These are phyloP conservation scores for Hypericum perforatum DNA, from an alignment of 345 rosid species.

Conservation along the genomic window DNA sequence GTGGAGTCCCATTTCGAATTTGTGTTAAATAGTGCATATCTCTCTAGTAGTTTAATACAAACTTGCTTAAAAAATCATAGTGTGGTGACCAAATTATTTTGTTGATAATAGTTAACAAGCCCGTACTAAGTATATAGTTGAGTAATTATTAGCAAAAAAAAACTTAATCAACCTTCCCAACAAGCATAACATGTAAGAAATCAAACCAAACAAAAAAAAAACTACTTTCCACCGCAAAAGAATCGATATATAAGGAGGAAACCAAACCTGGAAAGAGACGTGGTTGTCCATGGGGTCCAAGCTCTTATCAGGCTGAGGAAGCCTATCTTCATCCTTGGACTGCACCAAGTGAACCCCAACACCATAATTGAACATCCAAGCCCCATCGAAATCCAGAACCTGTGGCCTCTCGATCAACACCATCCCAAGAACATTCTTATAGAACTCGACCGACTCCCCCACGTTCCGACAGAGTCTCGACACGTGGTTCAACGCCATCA, in stretches of 20 bases:
- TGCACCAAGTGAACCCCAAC: conserved; percentile 58
- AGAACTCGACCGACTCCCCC: conserved; percentile 41
- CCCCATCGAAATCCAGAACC: conserved; percentile 44
- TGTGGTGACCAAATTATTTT: too few relatives aligned
- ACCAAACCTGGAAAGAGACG: conserved; percentile 52
- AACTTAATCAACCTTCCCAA: too few relatives aligned
- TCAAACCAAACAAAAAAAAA: background rate
- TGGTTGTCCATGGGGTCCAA: conserved; percentile 66
- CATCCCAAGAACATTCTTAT: conserved; percentile 52
- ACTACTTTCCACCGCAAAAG: background rate
- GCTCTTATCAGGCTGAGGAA: conserved; percentile 22
- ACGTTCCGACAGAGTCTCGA: conserved; percentile 59
- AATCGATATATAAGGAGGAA: background rate
- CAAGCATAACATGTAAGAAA: background rate
- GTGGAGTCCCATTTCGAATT: too few relatives aligned
- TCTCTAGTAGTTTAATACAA: too few relatives aligned
- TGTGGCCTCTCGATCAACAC: conserved; percentile 43
- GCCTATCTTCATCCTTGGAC: conserved; percentile 29
- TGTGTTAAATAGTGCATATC: too few relatives aligned
- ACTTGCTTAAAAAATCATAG: too few relatives aligned
- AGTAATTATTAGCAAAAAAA: too few relatives aligned
- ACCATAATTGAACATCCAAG: conserved; percentile 74
- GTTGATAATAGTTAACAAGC: too few relatives aligned
- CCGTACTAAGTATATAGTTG: too few relatives aligned
- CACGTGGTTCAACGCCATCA: conserved; percentile 61